phyloP scores from a whole-genome alignment of 1,284 basidiomycete species.

The Hypsizygus ulmarius region DNA sequence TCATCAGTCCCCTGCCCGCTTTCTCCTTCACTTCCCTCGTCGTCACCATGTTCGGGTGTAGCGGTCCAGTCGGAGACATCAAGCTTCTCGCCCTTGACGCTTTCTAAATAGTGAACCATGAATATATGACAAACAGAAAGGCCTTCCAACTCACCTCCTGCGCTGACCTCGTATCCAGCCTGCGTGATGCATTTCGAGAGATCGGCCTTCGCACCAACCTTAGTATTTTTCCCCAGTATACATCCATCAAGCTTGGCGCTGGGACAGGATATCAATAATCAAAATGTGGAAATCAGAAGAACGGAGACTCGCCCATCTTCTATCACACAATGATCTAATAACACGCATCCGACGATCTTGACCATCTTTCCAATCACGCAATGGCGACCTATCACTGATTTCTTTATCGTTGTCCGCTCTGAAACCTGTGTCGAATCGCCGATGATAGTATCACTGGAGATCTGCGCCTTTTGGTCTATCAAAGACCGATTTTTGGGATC shows the following conservation, averaged over 20 bases:
- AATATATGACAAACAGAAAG: not conserved
- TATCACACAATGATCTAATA: constrained; percentile 89
- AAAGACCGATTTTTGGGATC: constrained; percentile 60
- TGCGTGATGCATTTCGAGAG: constrained; percentile 86
- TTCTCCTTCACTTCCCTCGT: constrained; percentile 30
- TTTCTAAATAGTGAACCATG: constrained; percentile 35
- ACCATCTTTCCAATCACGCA: constrained; percentile 86
- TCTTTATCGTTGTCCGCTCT: constrained; percentile 86
- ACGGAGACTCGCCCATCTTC: constrained; percentile 66
- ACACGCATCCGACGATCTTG: constrained; percentile 82
- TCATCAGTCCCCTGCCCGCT: constrained; percentile 21
- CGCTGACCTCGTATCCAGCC: constrained; percentile 78
- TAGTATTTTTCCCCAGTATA: constrained; percentile 81
- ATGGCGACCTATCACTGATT: constrained; percentile 84
- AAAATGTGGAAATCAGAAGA: too few relatives aligned
- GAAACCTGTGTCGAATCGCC: constrained; percentile 80
- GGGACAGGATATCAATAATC: too few relatives aligned
- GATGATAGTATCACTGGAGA: constrained; percentile 84
- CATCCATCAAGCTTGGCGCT: constrained; percentile 90
- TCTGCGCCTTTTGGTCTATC: constrained; percentile 78
- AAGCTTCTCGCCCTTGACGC: constrained; percentile 62
- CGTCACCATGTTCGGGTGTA: constrained; percentile 29
- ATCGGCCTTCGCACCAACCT: constrained; percentile 77
- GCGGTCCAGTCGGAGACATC: constrained; percentile 62
- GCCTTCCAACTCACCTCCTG: constrained; percentile 54